Evolutionary conservation across 202 grass and related monocot genomes (phyloP).

Genomic region (Bolboschoenoplectus hybrid): DNA sequence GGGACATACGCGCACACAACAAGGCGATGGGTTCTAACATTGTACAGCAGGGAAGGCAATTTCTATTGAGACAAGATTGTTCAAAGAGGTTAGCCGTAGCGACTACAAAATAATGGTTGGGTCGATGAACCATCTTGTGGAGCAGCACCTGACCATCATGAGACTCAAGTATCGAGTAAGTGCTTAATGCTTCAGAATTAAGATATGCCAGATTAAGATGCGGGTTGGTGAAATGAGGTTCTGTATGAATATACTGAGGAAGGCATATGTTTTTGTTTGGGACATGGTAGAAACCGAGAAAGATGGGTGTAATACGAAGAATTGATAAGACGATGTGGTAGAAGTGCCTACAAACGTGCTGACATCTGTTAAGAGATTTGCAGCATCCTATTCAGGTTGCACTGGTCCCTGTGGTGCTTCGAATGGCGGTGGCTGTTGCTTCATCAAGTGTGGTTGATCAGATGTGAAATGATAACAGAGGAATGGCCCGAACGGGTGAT

Average conservation of each 20-base stretch:
- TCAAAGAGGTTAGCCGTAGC: background rate
- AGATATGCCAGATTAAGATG: conserved; percentile 20
- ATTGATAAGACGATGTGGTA: conserved; percentile 15
- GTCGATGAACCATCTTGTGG: conserved; percentile 28
- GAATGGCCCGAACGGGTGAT: too few relatives aligned
- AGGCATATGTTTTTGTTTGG: background rate
- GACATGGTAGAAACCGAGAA: conserved; percentile 36
- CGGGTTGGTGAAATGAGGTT: conserved; percentile 13
- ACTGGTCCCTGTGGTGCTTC: background rate
- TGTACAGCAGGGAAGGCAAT: conserved; percentile 2
- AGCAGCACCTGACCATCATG: conserved; percentile 8
- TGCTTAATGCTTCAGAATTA: background rate
- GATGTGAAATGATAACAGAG: background rate
- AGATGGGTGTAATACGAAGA: background rate
- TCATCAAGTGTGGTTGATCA: background rate
- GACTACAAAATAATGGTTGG: conserved; percentile 32
- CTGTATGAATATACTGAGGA: conserved; percentile 25
- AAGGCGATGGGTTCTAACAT: conserved; percentile 20
- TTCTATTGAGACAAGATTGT: conserved; percentile 5
- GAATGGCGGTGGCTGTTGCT: background rate
- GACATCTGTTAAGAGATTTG: conserved; percentile 29
- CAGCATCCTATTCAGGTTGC: background rate
- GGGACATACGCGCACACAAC: conserved; percentile 31
- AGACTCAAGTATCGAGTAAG: conserved; percentile 1
- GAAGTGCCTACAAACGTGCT: conserved; percentile 20